These are phyloP conservation scores for Albophoma yamanashiensis DNA, from an alignment of 2,329 filamentous ascomycete genomes.

Conservation along the genomic window DNA sequence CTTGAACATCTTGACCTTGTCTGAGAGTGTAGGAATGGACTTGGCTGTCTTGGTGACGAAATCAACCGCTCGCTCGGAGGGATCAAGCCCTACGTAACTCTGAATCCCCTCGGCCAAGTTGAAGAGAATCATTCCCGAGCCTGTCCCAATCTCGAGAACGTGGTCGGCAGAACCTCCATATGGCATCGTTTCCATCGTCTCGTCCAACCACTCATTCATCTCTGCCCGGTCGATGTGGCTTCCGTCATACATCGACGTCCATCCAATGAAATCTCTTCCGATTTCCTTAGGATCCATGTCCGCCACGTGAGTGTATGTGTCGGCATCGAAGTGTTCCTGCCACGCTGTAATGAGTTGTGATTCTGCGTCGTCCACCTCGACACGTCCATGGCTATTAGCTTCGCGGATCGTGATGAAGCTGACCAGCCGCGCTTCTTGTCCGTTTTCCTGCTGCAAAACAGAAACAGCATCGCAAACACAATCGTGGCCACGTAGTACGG, in stretches of 20 bases:
- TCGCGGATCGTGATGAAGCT: no score
- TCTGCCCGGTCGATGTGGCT: constrained; percentile 12
- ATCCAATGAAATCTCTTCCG: constrained; percentile 17
- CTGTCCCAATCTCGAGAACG: constrained; percentile 19
- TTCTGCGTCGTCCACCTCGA: no score
- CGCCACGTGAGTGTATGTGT: not conserved
- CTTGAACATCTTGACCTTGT: constrained; percentile 7
- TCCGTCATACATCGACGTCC: constrained; percentile 22
- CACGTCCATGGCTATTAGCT: no score
- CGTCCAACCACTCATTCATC: constrained; percentile 21
- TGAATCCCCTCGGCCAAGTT: constrained; percentile 10
- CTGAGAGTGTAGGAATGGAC: constrained; percentile 1
- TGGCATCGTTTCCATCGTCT: constrained; percentile 11
- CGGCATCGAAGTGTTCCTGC: not conserved
- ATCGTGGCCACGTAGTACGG: constrained; percentile 5
- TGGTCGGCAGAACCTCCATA: not conserved
- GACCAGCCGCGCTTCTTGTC: no score
- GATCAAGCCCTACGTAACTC: constrained; percentile 18
- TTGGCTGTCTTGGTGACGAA: constrained; percentile 10
- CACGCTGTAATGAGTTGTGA: no score
- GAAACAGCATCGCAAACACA: constrained; percentile 9
- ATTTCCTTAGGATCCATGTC: no score
- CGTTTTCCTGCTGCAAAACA: constrained; percentile 4
- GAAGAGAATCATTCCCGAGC: constrained; percentile 20
- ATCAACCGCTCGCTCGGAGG: constrained; percentile 8